phyloP scores from a whole-genome alignment of 345 rosid species.

The Bruguiera sexangula region DNA sequence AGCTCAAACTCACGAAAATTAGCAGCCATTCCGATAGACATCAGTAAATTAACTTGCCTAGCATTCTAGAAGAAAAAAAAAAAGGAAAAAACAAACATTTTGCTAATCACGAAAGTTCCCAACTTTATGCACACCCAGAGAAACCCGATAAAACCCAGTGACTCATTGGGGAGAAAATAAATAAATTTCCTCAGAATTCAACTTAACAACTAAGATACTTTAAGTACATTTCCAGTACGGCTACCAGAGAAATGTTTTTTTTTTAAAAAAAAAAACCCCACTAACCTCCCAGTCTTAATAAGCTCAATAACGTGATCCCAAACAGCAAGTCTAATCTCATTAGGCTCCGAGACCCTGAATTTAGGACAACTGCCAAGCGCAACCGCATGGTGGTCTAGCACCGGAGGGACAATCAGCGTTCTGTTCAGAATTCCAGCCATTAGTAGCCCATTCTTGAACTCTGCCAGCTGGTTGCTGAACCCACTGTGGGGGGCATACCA shows the following conservation, averaged over 20 bases:
- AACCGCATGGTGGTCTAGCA: slow-evolving; percentile 89
- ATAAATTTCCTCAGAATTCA: neutral
- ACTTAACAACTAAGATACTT: too few species aligned
- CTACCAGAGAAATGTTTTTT: neutral
- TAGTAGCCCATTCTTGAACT: slow-evolving; percentile 70
- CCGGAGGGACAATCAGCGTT: slow-evolving; percentile 77
- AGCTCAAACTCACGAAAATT: neutral
- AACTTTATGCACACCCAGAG: neutral
- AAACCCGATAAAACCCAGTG: neutral
- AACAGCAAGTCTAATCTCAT: slow-evolving; percentile 54
- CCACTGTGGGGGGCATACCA: slow-evolving; percentile 93
- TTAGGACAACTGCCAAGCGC: slow-evolving; percentile 96
- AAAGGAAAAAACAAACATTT: neutral
- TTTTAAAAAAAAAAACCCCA: neutral
- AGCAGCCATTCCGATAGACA: neutral
- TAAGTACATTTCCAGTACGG: neutral
- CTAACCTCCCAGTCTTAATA: slow-evolving; percentile 56
- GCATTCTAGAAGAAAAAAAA: neutral
- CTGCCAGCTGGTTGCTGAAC: slow-evolving; percentile 91
- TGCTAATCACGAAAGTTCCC: neutral
- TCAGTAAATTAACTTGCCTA: neutral
- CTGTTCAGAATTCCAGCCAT: slow-evolving; percentile 77
- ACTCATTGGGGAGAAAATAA: neutral
- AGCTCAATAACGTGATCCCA: slow-evolving; percentile 73
- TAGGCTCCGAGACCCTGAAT: slow-evolving; percentile 65